Conservation (phyloP, 179 eudicot genomes). For the Beta lomatogona region DNA sequence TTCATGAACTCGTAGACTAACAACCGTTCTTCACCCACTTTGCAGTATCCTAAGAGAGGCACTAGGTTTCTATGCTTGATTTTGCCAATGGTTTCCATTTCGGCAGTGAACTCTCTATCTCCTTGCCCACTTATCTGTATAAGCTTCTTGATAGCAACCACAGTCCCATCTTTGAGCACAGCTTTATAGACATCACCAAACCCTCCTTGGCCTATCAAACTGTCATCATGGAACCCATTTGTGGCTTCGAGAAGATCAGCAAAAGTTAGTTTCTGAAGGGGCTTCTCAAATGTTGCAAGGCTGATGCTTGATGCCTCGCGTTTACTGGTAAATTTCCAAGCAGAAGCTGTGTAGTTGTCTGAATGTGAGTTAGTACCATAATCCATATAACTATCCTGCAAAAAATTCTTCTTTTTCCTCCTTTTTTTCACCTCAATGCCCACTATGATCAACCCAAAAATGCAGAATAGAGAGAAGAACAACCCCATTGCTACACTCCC, state of each 20-base stretch:
- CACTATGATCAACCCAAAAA: conserved; percentile 64
- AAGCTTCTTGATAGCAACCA: conserved; percentile 88
- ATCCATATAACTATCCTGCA: conserved; percentile 57
- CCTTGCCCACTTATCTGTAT: conserved; percentile 90
- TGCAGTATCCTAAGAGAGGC: conserved; percentile 87
- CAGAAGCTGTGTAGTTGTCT: conserved; percentile 37
- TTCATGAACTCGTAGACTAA: conserved; percentile 92
- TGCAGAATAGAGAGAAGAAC: conserved; percentile 69
- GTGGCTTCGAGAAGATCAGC: conserved; percentile 92
- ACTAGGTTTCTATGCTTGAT: conserved; percentile 88
- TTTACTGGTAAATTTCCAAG: conserved; percentile 66
- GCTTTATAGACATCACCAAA: conserved; percentile 96
- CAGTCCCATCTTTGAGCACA: conserved; percentile 72
- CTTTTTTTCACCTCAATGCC: conserved; percentile 61
- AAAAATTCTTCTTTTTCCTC: conserved; percentile 51
- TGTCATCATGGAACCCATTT: conserved; percentile 73
- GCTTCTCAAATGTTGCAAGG: conserved; percentile 79
- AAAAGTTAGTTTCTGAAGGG: conserved; percentile 75
- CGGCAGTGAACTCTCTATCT: conserved; percentile 86
- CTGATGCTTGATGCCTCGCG: conserved; percentile 81
- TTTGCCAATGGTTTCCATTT: conserved; percentile 96
- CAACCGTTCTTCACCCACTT: conserved; percentile 84
- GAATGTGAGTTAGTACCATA: conserved; percentile 55
- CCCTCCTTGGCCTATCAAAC: conserved; percentile 80
- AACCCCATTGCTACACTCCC: conserved; percentile 78